Percentiles rank a stretch among this genome's conserved stretches.
Conservation (phyloP, 768 basidiomycete genomes). For the Lentinula aciculospora region DNA sequence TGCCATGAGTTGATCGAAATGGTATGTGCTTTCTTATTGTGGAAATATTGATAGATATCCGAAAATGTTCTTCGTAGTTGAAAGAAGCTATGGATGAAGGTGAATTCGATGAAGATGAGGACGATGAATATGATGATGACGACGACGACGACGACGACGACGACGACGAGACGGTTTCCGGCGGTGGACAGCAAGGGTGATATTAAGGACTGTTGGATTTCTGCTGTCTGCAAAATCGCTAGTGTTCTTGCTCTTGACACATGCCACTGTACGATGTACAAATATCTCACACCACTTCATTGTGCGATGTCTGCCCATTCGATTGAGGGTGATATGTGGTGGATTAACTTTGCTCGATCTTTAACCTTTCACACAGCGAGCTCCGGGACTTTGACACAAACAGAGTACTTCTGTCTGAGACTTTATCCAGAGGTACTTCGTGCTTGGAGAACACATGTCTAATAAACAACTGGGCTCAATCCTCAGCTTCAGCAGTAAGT, state of each 20-base stretch:
- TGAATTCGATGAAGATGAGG: conserved; percentile 49
- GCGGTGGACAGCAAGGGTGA: not conserved
- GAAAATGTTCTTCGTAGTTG: conserved; percentile 28
- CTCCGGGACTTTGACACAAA: no score
- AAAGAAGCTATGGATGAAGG: conserved; percentile 81
- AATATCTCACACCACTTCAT: no score
- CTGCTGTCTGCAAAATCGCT: not conserved
- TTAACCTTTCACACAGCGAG: no score
- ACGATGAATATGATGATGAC: conserved; percentile 21
- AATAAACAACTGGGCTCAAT: no score
- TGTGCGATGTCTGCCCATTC: no score
- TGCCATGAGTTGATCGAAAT: conserved; percentile 95
- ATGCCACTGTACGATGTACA: not conserved
- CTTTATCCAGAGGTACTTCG: no score
- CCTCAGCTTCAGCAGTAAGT: no score
- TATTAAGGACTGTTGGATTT: no score
- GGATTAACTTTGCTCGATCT: no score
- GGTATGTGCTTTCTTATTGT: conserved; percentile 37
- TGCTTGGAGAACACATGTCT: no score
- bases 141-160: conserved; percentile 7
- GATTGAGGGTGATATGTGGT: no score
- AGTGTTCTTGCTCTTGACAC: not conserved
- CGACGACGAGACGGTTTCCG: conserved; percentile 6
- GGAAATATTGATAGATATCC: not conserved
- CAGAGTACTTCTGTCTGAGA: no score